Base-by-base conservation (phyloP, 2,329 filamentous ascomycete genomes). In the Cercospora citrullina region DNA sequence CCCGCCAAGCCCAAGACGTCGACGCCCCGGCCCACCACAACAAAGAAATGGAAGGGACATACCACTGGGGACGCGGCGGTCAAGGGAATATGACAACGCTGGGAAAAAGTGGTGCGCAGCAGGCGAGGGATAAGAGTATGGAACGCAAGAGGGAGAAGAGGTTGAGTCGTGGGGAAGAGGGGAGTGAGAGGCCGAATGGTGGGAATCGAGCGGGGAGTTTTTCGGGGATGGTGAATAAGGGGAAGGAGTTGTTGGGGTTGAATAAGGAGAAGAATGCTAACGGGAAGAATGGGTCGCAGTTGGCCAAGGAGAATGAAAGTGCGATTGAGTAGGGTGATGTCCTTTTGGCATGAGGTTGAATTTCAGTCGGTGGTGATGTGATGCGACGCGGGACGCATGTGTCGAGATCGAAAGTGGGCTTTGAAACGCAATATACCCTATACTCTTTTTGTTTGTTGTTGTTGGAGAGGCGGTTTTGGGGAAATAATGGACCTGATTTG, bases 1-100 rank as follows among this genome's bases (percentile, higher is more conserved):
- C 94, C 39, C 90, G 94, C 71, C 85, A 88, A 64, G 89, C 89
- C 51, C 94, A 98, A 80, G 94, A 97, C 75, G 92, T 97, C 69
- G 88, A 90, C 68, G 87, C 88, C 5, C 73, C 75, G 9, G 72
- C 72, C 2, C 73, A 75, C 68, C 77, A 72, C 68, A 79, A 83
- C 55, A 86, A 87, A 70, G 86, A 87, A 53, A 87, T 87, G 75
- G 80, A 81, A n/a, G 85, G 85, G 51, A 85, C 85, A 30, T 86
- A 87, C 67, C 89, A 93, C 78, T 85, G 88, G 75, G 91, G 91
- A 48, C 89, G 91, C 45, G 91, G 91, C 42, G 91, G 91, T 65
- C 89, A 90, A 21, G 91, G 90, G 70, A 94, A 94, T 79, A 80
- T 91, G 72, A 74, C 74, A 26, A 74, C 72, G 60, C 86, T 86